phyloP scores from a whole-genome alignment of 192 early-diverging fungal species.

The Backusella luteola region DNA sequence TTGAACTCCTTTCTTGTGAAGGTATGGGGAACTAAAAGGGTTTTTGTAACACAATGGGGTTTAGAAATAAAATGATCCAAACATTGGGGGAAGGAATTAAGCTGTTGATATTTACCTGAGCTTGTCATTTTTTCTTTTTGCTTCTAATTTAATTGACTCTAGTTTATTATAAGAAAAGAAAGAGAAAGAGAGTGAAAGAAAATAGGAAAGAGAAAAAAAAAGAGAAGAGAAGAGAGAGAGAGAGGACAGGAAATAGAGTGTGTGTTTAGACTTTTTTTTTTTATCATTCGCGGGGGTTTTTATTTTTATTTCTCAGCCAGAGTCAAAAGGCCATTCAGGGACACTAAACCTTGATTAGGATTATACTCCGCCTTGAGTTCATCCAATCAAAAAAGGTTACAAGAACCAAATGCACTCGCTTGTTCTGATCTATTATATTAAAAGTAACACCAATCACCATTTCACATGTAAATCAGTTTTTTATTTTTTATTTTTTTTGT shows the following conservation, averaged over 20 bases:
- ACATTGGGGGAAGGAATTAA: background rate
- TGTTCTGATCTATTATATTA: background rate
- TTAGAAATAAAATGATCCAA: background rate
- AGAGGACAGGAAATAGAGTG: background rate
- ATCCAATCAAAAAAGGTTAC: background rate
- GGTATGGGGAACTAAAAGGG: constrained; percentile 14
- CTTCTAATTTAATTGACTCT: background rate
- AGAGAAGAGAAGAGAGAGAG: background rate
- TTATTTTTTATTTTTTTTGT: too few relatives aligned
- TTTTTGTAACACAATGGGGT: background rate
- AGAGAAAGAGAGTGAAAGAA: background rate
- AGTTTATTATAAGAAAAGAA: background rate
- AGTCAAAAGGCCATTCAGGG: background rate
- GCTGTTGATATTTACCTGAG: background rate
- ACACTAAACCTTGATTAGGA: constrained; percentile 6
- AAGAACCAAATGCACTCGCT: background rate
- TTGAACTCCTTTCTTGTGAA: constrained; percentile 29
- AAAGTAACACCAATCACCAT: background rate
- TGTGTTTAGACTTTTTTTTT: background rate
- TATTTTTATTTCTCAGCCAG: background rate
- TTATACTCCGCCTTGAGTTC: background rate
- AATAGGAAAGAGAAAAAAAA: background rate
- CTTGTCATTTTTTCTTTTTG: background rate
- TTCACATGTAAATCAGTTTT: background rate
- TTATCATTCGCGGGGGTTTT: background rate